A percentile compares a stretch with the other conserved stretches of the same genome.
Conservation (phyloP, 2,329 filamentous ascomycete genomes). For the Aureobasidium melanogenum region DNA sequence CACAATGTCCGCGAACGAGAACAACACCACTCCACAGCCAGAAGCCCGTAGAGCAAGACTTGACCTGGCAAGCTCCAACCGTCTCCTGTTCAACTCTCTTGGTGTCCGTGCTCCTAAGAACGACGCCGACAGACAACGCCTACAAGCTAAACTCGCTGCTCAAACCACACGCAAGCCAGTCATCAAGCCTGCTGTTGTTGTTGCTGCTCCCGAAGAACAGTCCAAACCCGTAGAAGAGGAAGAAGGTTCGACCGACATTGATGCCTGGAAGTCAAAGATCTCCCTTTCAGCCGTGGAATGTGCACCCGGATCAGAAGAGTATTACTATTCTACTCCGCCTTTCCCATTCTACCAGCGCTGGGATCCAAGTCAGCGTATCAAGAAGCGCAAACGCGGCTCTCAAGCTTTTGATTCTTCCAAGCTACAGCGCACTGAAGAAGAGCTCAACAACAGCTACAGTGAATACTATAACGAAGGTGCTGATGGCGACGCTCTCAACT, state of each 20-base stretch:
- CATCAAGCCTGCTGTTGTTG: neutral
- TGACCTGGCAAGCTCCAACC: slow-evolving; percentile 54
- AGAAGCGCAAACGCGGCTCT: slow-evolving; percentile 26
- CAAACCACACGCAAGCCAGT: slow-evolving; percentile 8
- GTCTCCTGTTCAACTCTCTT: slow-evolving; percentile 63
- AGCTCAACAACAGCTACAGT: slow-evolving; percentile 24
- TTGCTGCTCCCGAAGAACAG: slow-evolving; percentile 19
- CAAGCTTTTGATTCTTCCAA: slow-evolving; percentile 29
- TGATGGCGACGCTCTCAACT: slow-evolving; percentile 28
- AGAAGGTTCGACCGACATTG: slow-evolving; percentile 37
- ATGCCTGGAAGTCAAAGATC: slow-evolving; percentile 68
- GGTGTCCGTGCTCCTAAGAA: slow-evolving; percentile 61
- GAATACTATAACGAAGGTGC: slow-evolving; percentile 25
- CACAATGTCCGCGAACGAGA: neutral
- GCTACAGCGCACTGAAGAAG: slow-evolving; percentile 37
- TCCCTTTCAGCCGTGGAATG: slow-evolving; percentile 76
- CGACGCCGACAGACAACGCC: slow-evolving; percentile 57
- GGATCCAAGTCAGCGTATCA: slow-evolving; percentile 63
- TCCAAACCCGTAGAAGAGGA: slow-evolving; percentile 21
- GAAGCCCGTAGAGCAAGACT: slow-evolving; percentile 33
- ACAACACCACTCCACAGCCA: slow-evolving; percentile 11
- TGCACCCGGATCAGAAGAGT: slow-evolving; percentile 48
- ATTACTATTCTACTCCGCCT: slow-evolving; percentile 65
- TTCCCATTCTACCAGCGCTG: slow-evolving; percentile 82
- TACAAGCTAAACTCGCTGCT: slow-evolving; percentile 45